Evolutionary conservation across 371 early-diverging fungal species (phyloP).

Genomic region (Mucor mucedo): DNA sequence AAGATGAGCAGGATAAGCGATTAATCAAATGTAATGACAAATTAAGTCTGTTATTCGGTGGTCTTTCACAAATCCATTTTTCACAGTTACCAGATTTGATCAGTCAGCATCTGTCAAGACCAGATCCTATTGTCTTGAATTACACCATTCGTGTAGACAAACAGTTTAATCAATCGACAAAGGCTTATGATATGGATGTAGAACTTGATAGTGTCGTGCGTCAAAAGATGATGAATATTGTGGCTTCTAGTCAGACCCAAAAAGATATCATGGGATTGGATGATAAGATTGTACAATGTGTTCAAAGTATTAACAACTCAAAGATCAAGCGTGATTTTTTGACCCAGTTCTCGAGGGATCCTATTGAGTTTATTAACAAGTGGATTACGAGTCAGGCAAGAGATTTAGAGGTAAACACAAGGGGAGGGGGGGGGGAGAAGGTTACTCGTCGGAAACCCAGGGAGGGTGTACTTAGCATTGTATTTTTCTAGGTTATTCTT

Average conservation of each 20-base stretch:
- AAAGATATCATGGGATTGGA: conserved; percentile 65
- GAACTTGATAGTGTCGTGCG: conserved; percentile 82
- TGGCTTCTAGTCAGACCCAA: conserved; percentile 48
- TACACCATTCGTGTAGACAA: conserved; percentile 80
- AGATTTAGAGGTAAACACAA: conserved; percentile 76
- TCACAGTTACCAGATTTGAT: conserved; percentile 83
- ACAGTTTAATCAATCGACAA: conserved; percentile 64
- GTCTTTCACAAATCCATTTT: conserved; percentile 62
- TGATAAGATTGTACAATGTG: conserved; percentile 72
- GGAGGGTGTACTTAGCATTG: background rate
- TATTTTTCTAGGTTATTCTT: conserved; percentile 56
- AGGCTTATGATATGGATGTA: conserved; percentile 89
- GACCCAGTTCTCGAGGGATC: conserved; percentile 83
- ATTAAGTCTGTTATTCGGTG: conserved; percentile 39
- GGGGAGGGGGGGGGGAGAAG: too few relatives aligned
- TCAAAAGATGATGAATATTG: conserved; percentile 56
- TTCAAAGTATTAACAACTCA: conserved; percentile 84
- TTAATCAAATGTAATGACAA: conserved; percentile 67
- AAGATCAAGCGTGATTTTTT: conserved; percentile 95
- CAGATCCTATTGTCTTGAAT: conserved; percentile 89
- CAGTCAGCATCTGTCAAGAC: conserved; percentile 70
- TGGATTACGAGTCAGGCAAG: conserved; percentile 92
- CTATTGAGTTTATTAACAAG: conserved; percentile 88
- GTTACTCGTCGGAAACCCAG: too few relatives aligned
- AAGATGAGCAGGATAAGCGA: conserved; percentile 80